phyloP scores from a whole-genome alignment of 176 grass and related monocot genomes.

The Carex cristatella region DNA sequence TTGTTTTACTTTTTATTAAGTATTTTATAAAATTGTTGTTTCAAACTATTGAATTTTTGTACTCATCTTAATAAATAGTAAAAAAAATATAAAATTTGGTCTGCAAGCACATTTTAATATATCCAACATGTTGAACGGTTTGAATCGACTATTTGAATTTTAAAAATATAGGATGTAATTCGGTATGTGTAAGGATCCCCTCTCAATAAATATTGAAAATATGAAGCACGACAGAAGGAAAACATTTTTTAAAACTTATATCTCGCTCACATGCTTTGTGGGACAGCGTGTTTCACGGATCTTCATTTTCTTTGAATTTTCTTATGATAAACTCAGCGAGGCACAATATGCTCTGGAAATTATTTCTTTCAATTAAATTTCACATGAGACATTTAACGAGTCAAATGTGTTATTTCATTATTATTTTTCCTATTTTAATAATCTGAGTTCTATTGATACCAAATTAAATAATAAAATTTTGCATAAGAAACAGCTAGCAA shows the following conservation, averaged over 20 bases:
- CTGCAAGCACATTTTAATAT: too few relatives aligned
- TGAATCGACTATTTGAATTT: too few relatives aligned
- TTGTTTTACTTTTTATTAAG: too few relatives aligned
- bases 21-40: too few relatives aligned
- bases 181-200: too few relatives aligned
- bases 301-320: neutral
- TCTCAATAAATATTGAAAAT: neutral
- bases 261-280: neutral
- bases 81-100: too few relatives aligned
- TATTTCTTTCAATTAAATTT: neutral
- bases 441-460: neutral
- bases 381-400: neutral
- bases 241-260: neutral
- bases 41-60: too few relatives aligned
- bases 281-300: neutral
- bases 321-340: neutral
- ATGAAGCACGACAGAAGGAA: neutral
- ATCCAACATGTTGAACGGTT: too few relatives aligned
- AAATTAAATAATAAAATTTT: too few relatives aligned
- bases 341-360: neutral
- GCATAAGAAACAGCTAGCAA: neutral
- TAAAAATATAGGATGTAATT: too few relatives aligned
- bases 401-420: neutral
- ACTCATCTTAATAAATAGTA: too few relatives aligned
- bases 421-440: neutral